A percentile compares a stretch with the other conserved stretches of the same genome.
Evolutionary conservation across 2,329 filamentous ascomycete genomes (phyloP).

Genomic region (Aphanocladium album): DNA sequence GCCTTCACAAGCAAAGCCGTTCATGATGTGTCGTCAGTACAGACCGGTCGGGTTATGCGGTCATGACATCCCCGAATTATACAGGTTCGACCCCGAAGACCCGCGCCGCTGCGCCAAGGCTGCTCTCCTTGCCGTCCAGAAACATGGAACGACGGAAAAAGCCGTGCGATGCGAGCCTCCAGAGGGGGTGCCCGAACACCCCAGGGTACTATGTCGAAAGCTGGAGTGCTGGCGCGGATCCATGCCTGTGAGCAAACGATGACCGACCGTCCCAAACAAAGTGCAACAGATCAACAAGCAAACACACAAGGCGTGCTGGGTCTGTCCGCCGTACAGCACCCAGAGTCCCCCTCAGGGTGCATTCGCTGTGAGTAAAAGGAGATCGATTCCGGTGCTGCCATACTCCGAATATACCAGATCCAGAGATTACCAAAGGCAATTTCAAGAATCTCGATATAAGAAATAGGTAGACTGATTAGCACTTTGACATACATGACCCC

Average conservation of each 20-base stretch:
- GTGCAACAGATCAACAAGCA: neutral
- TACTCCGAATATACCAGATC: too few relatives aligned
- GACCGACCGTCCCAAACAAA: neutral
- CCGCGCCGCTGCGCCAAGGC: neutral
- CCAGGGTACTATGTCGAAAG: neutral
- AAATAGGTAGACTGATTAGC: too few relatives aligned
- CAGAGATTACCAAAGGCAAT: too few relatives aligned
- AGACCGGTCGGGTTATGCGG: neutral
- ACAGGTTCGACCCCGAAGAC: neutral
- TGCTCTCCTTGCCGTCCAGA: neutral
- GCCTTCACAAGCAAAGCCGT: too few relatives aligned
- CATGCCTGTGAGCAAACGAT: neutral
- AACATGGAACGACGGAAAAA: neutral
- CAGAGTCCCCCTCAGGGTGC: too few relatives aligned
- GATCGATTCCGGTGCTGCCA: too few relatives aligned
- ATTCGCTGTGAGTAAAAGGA: too few relatives aligned
- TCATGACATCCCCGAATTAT: neutral
- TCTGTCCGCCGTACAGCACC: neutral
- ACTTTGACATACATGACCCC: too few relatives aligned
- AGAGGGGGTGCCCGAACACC: neutral
- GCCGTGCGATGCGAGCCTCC: neutral
- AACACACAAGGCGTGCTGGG: neutral
- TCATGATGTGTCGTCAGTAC: neutral
- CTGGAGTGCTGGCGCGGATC: neutral
- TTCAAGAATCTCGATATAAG: too few relatives aligned